phyloP scores from a whole-genome alignment of 2,329 filamentous ascomycete species.

The Penicillium sp. region DNA sequence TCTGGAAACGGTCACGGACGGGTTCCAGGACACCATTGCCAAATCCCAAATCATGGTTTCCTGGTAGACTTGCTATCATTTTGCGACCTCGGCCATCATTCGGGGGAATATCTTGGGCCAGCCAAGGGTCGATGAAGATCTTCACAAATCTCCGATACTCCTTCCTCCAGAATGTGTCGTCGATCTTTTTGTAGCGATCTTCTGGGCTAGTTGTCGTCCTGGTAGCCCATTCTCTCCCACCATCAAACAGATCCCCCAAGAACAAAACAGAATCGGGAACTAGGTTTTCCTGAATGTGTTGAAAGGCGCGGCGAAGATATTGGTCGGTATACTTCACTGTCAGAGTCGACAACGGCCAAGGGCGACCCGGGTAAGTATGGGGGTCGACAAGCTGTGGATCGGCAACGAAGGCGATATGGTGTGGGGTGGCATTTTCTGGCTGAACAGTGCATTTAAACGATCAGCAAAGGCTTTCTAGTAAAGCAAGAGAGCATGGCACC shows the following conservation, averaged over 20 bases:
- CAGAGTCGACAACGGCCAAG: slow-evolving; percentile 69
- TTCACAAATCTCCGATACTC: slow-evolving; percentile 86
- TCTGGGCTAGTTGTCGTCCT: slow-evolving; percentile 63
- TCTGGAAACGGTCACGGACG: slow-evolving; percentile 80
- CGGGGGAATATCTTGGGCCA: slow-evolving; percentile 59
- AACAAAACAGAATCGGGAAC: slow-evolving; percentile 90
- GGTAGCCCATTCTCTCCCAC: slow-evolving; percentile 92
- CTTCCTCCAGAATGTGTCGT: slow-evolving; percentile 78
- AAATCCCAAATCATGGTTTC: slow-evolving; percentile 95
- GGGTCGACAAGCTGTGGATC: slow-evolving; percentile 93
- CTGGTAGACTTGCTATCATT: slow-evolving; percentile 82
- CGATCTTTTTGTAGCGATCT: slow-evolving; percentile 74
- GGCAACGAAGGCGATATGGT: slow-evolving; percentile 81
- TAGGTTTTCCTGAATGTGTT: slow-evolving; percentile 73
- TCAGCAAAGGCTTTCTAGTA: slow-evolving; percentile 2
- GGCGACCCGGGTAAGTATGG: slow-evolving; percentile 88
- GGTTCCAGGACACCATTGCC: slow-evolving; percentile 79
- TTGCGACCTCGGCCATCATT: slow-evolving; percentile 70
- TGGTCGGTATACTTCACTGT: slow-evolving; percentile 81
- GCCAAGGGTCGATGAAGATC: slow-evolving; percentile 78
- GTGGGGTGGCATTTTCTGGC: slow-evolving; percentile 78
- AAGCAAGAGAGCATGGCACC: no score
- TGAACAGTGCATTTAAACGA: slow-evolving; percentile 41
- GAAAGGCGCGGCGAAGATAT: slow-evolving; percentile 83
- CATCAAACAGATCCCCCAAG: slow-evolving; percentile 92